A percentile compares a stretch with the other conserved stretches of the same genome.
phyloP scores from a whole-genome alignment of 169 alveolate species.

The Eimeria necatrix region DNA sequence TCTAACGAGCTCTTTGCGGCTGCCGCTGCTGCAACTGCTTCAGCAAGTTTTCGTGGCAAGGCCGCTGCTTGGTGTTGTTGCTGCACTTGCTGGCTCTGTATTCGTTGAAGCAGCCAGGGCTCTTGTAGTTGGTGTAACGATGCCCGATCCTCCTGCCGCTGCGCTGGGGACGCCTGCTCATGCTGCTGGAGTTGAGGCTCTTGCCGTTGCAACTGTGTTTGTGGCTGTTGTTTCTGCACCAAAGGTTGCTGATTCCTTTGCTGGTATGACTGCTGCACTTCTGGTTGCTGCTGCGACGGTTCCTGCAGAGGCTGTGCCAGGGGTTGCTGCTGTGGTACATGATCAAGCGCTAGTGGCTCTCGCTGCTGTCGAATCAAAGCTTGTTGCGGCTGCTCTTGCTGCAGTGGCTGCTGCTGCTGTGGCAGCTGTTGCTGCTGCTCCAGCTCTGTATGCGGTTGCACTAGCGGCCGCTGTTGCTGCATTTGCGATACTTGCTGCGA shows the following conservation, averaged over 20 bases:
- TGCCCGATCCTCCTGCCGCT: not conserved
- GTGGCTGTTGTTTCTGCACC: not conserved
- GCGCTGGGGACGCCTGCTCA: not conserved
- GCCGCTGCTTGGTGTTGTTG: not conserved
- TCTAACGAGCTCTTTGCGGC: not conserved
- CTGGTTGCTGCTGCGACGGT: not conserved
- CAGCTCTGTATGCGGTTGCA: not conserved
- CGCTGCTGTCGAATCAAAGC: not conserved
- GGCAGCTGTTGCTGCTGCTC: not conserved
- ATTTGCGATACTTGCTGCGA: not conserved
- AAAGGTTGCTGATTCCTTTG: not conserved
- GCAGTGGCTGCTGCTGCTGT: not conserved
- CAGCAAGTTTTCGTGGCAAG: not conserved
- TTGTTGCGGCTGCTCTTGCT: not conserved
- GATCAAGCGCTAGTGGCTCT: not conserved
- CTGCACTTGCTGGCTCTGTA: not conserved
- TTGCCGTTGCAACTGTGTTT: not conserved
- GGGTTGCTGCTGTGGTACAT: not conserved
- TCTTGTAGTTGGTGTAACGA: not conserved
- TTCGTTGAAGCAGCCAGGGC: not conserved
- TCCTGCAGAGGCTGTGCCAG: not conserved
- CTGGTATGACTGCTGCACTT: not conserved
- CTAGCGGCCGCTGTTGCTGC: not conserved
- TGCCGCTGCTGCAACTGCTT: not conserved
- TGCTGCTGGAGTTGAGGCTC: not conserved